phyloP scores from a whole-genome alignment of 305 asterid genomes.

The Stenogyne calaminthoides region DNA sequence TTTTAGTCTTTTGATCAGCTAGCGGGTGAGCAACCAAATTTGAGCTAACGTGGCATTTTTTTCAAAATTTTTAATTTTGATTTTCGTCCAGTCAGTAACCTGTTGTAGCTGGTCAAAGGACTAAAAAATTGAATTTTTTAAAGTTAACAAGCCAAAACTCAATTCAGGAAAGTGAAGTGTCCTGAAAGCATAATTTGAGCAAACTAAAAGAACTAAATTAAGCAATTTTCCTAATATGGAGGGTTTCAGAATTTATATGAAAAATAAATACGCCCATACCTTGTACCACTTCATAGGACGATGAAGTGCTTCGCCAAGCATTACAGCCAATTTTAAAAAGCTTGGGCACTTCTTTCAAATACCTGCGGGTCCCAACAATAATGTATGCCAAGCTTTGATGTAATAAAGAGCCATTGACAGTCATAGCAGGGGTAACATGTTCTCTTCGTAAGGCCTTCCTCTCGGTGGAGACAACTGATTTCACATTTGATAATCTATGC shows the following conservation, averaged over 20 bases:
- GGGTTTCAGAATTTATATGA: background rate
- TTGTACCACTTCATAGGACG: conserved; percentile 76
- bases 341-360: conserved; percentile 72
- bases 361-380: conserved; percentile 70
- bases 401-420: conserved; percentile 63
- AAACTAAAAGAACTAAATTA: no score
- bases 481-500: conserved; percentile 62
- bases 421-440: conserved; percentile 54
- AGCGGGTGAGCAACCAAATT: no score
- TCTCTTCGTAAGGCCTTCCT: conserved; percentile 63
- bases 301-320: conserved; percentile 72
- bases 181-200: no score
- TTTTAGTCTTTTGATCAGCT: no score
- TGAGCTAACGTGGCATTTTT: no score
- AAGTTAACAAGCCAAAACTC: no score
- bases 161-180: no score
- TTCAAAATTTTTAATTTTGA: no score
- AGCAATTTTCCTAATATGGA: background rate
- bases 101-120: no score
- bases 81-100: no score
- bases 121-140: no score
- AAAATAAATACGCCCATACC: conserved; percentile 44
- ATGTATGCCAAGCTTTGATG: conserved; percentile 68
- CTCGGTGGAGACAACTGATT: conserved; percentile 74
- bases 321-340: conserved; percentile 66